phyloP scores from a whole-genome alignment of 2,329 filamentous ascomycete species.

The Anthostomella pinea region DNA sequence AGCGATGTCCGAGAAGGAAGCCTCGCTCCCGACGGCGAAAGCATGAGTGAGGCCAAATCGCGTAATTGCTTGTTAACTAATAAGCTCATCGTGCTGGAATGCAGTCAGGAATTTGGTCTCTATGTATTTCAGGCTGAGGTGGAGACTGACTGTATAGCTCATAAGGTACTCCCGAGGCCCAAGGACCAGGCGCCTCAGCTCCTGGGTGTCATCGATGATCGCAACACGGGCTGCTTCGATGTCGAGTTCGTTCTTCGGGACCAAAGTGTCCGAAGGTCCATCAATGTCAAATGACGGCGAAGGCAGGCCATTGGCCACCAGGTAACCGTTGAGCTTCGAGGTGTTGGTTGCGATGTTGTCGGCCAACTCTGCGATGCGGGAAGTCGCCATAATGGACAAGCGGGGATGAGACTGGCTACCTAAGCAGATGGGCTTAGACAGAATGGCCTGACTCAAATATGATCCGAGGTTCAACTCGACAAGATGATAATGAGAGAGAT shows the following conservation, averaged over 20 bases:
- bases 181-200: conserved; percentile 16
- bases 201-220: conserved; percentile 16
- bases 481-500: too few species aligned
- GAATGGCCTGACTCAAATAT: too few species aligned
- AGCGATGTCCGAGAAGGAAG: conserved; percentile 17
- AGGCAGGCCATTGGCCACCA: conserved; percentile 5
- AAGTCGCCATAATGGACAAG: too few species aligned
- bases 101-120: too few species aligned
- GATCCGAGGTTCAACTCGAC: too few species aligned
- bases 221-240: conserved; percentile 11
- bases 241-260: conserved; percentile 11
- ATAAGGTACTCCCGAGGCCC: conserved; percentile 19
- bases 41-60: conserved; percentile 17
- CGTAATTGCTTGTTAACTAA: conserved; percentile 20
- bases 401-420: too few species aligned
- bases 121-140: too few species aligned
- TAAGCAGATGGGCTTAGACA: too few species aligned
- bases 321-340: conserved; percentile 1
- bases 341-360: conserved; percentile 8
- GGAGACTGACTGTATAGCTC: conserved; percentile 8
- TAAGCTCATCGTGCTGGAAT: conserved; percentile 18
- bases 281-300: conserved; percentile 15
- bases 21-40: conserved; percentile 15
- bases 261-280: conserved; percentile 4
- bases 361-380: conserved; percentile 11